Evolutionary conservation across 2,329 filamentous ascomycete species (phyloP).

Genomic region (Colletotrichum tanaceti): DNA sequence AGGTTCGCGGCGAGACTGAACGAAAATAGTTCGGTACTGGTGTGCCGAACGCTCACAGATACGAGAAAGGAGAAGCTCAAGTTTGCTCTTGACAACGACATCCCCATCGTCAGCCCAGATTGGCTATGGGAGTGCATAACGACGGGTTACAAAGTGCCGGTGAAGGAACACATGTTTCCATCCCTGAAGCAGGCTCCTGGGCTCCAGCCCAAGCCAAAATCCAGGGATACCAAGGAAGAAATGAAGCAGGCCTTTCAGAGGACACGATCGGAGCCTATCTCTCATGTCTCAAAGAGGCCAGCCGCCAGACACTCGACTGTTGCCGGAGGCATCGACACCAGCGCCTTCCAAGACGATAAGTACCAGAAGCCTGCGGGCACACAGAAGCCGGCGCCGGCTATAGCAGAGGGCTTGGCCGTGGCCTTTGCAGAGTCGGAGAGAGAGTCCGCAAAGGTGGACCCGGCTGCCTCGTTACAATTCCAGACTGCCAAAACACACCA

Average conservation of each 20-base stretch:
- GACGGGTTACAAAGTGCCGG: constrained; percentile 61
- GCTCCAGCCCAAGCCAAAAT: constrained; percentile 26
- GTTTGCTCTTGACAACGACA: constrained; percentile 77
- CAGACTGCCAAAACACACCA: constrained; percentile 56
- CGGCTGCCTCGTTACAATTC: constrained; percentile 52
- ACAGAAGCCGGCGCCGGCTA: constrained; percentile 32
- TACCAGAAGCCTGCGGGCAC: neutral
- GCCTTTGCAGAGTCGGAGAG: constrained; percentile 16
- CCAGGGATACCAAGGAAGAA: constrained; percentile 10
- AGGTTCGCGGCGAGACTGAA: constrained; percentile 83
- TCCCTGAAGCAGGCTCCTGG: constrained; percentile 51
- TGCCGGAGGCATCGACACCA: constrained; percentile 49
- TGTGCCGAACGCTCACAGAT: constrained; percentile 71
- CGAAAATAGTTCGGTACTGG: constrained; percentile 76
- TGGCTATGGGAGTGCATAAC: constrained; percentile 90
- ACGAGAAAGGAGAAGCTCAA: constrained; percentile 81
- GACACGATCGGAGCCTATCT: constrained; percentile 32
- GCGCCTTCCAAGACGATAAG: constrained; percentile 53
- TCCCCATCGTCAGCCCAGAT: constrained; percentile 82
- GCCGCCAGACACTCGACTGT: constrained; percentile 43
- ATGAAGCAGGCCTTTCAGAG: constrained; percentile 35
- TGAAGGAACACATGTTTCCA: constrained; percentile 60
- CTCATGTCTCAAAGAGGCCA: constrained; percentile 24
- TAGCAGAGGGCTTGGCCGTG: constrained; percentile 2
- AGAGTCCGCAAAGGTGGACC: constrained; percentile 42